These are phyloP conservation scores for Spathaspora sp. DNA, from an alignment of 1,139 yeast genomes.

Conservation along the genomic window DNA sequence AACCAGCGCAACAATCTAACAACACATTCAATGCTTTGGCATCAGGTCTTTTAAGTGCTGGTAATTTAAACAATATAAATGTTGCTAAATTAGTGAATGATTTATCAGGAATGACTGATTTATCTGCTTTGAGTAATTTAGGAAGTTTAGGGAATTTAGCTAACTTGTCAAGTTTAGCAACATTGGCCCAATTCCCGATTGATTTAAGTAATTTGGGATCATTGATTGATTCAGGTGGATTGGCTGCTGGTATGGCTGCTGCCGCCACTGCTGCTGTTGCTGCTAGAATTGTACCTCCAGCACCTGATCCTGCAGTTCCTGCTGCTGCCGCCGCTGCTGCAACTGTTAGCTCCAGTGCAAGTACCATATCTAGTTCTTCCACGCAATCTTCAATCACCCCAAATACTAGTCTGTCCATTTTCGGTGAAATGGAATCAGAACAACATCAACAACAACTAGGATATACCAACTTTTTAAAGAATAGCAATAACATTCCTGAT, in stretches of 20 bases:
- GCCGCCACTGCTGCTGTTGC: constrained; percentile 7
- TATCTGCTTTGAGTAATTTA: constrained; percentile 2
- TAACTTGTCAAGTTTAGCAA: constrained; percentile 41
- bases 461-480: background rate
- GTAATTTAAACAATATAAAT: constrained; percentile 45
- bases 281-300: background rate
- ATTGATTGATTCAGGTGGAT: constrained; percentile 20
- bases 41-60: constrained; percentile 35
- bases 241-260: constrained; percentile 3
- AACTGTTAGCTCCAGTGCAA: constrained; percentile 8
- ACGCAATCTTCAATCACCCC: background rate
- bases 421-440: background rate
- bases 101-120: constrained; percentile 26
- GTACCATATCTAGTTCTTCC: background rate
- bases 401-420: constrained; percentile 1
- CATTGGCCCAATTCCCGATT: constrained; percentile 45
- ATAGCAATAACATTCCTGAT: background rate
- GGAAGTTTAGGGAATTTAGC: constrained; percentile 35
- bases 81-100: constrained; percentile 47
- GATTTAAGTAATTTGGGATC: constrained; percentile 40
- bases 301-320: background rate
- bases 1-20: background rate
- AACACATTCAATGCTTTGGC: constrained; percentile 14
- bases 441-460: background rate
- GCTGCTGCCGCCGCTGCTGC: constrained; percentile 11